Base-by-base conservation (phyloP, 495 filamentous ascomycete species). In the Thermothielavioides terrestris region DNA sequence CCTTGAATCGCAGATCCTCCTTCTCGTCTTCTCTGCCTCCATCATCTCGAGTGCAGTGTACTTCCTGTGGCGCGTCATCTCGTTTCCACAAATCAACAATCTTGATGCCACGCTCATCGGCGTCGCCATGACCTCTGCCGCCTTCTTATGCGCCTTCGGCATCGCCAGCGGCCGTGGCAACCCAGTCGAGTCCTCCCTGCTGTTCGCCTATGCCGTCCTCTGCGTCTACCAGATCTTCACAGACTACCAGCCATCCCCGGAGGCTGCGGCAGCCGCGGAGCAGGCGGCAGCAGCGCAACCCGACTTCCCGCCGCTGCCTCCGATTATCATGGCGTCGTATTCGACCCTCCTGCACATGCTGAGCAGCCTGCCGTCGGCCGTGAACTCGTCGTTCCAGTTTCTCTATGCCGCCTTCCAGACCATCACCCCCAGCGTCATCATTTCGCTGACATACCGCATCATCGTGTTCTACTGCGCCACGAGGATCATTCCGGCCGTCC, bases 151-250 rank as follows among this genome's bases (percentile, higher is more conserved):
- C 61, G 86, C 86, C 11, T 96, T 87, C 81, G 92, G 92, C 31
- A 98, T 96, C 59, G 86, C 86, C 52, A 92, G 86, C 56, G 92
- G 92, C 8, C 84, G 89, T 57, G 92, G 92, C 42, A 98, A 96
- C 61, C 87, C 90, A 3, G 88, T 98, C 31, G 92, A 98, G 68
- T 94, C 87, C 58, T 95, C 90, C 14, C 76, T 98, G 18, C 79
- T 98, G 28, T 96, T 98, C 63, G 91, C 92, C 60, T 98, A 98
- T 66, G 80, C 95, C 46, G 90, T 94, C 11, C 82, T 98, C 52
- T 96, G 89, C 73, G 85, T 96, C 62, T 98, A 98, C 66, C 92
- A 98, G 66, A 96, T 96, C 60, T 98, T 98, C 69, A 98, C 92
- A 36, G 92, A 98, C 63, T 98, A 96, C 68, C 78, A 88, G 56